phyloP scores from a whole-genome alignment of 495 filamentous ascomycete genomes.

The Neurospora sp. region DNA sequence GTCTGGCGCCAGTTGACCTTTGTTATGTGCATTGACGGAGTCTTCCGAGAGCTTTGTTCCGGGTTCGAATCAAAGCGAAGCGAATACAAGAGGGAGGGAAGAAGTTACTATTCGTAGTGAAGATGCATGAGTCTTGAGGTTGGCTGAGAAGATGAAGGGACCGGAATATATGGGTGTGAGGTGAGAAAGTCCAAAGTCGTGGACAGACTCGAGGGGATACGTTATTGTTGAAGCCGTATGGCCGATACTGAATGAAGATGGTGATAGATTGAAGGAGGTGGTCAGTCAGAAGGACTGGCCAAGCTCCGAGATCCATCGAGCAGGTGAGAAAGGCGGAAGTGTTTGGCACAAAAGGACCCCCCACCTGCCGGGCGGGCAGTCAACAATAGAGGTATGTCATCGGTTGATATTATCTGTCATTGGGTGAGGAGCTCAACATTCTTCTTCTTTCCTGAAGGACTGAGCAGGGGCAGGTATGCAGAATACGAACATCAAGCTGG shows the following conservation, averaged over 20 bases:
- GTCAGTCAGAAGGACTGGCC: not conserved
- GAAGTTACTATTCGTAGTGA: too few species aligned
- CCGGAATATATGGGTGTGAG: too few species aligned
- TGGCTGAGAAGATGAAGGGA: not conserved
- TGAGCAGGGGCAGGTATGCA: too few species aligned
- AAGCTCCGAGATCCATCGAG: too few species aligned
- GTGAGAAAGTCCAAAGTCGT: too few species aligned
- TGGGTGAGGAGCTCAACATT: too few species aligned
- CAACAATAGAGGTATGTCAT: not conserved
- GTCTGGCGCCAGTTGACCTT: not conserved
- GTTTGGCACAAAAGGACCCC: not conserved
- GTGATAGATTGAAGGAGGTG: not conserved
- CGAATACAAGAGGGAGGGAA: too few species aligned
- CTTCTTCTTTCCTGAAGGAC: too few species aligned
- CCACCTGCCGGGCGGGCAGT: not conserved
- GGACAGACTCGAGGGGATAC: too few species aligned
- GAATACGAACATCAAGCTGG: too few species aligned
- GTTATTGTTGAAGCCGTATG: not conserved
- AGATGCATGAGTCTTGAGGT: too few species aligned
- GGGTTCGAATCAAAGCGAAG: too few species aligned
- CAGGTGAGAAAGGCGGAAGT: not conserved
- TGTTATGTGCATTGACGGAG: not conserved
- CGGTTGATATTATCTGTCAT: not conserved
- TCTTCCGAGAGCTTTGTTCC: not conserved
- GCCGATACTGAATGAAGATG: not conserved